phyloP scores from a whole-genome alignment of 2,329 filamentous ascomycete species.

The Beauveria medogensis region DNA sequence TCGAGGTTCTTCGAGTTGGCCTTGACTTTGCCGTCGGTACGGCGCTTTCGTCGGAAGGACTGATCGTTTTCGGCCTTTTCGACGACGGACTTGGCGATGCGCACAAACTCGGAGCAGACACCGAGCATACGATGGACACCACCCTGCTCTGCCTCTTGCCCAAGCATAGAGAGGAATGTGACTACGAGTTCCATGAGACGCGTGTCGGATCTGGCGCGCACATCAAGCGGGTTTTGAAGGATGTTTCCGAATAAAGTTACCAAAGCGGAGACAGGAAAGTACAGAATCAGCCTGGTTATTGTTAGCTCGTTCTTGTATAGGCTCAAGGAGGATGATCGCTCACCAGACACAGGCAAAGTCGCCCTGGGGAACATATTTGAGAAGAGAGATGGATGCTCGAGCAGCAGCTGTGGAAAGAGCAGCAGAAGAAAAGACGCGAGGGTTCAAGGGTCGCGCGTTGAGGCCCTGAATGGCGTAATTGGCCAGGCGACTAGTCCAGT shows the following conservation, averaged over 20 bases:
- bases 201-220: constrained; percentile 78
- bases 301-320: constrained; percentile 20
- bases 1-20: constrained; percentile 1
- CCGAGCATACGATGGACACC: constrained; percentile 90
- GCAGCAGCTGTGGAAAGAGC: constrained; percentile 89
- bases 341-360: constrained; percentile 94
- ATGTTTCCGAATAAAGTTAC: constrained; percentile 96
- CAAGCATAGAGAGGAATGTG: constrained; percentile 80
- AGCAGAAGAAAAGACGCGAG: constrained; percentile 87
- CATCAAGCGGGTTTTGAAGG: constrained; percentile 86
- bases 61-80: constrained; percentile 87
- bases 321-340: constrained; percentile 24
- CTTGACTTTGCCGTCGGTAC: constrained; percentile 33
- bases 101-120: constrained; percentile 92
- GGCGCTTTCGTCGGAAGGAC: constrained; percentile 73
- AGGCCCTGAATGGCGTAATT: constrained; percentile 93
- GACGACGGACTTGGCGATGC: constrained; percentile 83
- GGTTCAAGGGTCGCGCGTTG: constrained; percentile 84
- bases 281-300: constrained; percentile 66
- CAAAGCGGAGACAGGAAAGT: constrained; percentile 91
- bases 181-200: constrained; percentile 90
- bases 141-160: constrained; percentile 81
- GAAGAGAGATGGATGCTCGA: constrained; percentile 81
- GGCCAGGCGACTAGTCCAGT: constrained; percentile 92
- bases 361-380: constrained; percentile 93